A percentile compares a stretch with the other conserved stretches of the same genome.
Conservation (phyloP, 805 yeast genomes). For the Nakazawaea holstii region DNA sequence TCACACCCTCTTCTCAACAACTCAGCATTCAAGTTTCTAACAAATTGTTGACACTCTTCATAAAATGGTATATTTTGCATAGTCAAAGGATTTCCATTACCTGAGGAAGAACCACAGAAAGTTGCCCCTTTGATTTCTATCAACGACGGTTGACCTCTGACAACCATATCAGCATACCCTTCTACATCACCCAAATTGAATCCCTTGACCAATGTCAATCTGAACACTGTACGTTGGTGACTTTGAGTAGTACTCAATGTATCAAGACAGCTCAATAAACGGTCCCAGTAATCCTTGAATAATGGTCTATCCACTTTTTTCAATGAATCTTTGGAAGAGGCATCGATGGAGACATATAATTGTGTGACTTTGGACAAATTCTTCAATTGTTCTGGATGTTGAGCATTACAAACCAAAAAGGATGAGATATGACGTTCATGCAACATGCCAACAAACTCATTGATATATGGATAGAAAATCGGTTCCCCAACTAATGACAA, state of each 20-base stretch:
- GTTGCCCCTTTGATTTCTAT: constrained; percentile 95
- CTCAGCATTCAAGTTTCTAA: constrained; percentile 54
- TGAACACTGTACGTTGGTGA: constrained; percentile 86
- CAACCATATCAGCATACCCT: constrained; percentile 85
- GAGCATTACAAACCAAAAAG: constrained; percentile 91
- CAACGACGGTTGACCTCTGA: constrained; percentile 75
- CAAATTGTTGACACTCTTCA: constrained; percentile 81
- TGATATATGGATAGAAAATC: constrained; percentile 86
- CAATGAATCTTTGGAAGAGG: constrained; percentile 77
- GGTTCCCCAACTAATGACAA: constrained; percentile 93
- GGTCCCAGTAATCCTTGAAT: constrained; percentile 89
- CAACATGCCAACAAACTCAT: constrained; percentile 73
- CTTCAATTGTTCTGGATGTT: constrained; percentile 82
- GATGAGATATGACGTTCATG: constrained; percentile 80
- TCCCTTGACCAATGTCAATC: constrained; percentile 87
- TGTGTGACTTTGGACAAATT: constrained; percentile 77
- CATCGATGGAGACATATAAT: constrained; percentile 88
- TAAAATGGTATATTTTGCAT: constrained; percentile 96
- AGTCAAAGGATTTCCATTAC: constrained; percentile 82
- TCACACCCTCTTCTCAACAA: constrained; percentile 60
- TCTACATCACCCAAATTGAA: constrained; percentile 78
- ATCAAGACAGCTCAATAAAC: constrained; percentile 75
- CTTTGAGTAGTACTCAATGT: constrained; percentile 66
- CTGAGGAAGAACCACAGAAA: constrained; percentile 83
- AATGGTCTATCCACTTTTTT: constrained; percentile 85